Evolutionary conservation across 2,329 filamentous ascomycete species (phyloP).

Genomic region (Alternaria rosae): DNA sequence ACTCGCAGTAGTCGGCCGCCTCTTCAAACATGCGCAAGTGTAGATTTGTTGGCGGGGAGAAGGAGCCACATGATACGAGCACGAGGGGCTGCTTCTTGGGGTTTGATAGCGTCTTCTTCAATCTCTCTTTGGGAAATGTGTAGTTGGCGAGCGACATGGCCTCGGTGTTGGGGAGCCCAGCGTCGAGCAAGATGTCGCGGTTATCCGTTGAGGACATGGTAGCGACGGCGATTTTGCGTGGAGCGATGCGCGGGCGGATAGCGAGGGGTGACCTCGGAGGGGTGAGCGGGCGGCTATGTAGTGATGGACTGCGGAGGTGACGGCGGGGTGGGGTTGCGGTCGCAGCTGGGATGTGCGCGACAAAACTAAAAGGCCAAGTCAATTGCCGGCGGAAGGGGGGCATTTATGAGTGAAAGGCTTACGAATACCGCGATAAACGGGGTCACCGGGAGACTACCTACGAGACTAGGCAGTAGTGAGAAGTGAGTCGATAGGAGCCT

Average conservation of each 20-base stretch:
- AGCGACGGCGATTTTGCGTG: slow-evolving; percentile 1
- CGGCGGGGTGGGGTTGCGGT: slow-evolving; percentile 11
- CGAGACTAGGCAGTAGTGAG: slow-evolving; percentile 27
- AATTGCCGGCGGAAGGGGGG: slow-evolving; percentile 22
- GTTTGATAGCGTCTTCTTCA: slow-evolving; percentile 64
- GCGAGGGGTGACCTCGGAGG: slow-evolving; percentile 16
- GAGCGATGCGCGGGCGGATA: slow-evolving; percentile 8
- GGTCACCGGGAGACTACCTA: slow-evolving; percentile 19
- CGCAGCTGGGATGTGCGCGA: slow-evolving; percentile 3
- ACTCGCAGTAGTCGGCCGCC: slow-evolving; percentile 79
- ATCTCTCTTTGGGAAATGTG: slow-evolving; percentile 67
- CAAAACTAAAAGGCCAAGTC: slow-evolving; percentile 19
- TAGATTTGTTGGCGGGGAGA: slow-evolving; percentile 77
- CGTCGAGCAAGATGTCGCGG: slow-evolving; percentile 29
- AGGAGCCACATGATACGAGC: slow-evolving; percentile 73
- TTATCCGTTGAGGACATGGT: slow-evolving; percentile 36
- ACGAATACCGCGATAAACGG: slow-evolving; percentile 20
- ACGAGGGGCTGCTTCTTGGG: slow-evolving; percentile 68
- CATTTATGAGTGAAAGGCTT: slow-evolving; percentile 26
- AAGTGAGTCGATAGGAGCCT: slow-evolving; percentile 14
- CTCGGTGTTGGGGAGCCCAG: slow-evolving; percentile 34
- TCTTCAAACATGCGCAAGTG: slow-evolving; percentile 90
- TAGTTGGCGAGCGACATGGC: slow-evolving; percentile 58
- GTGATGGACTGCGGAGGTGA: slow-evolving; percentile 3
- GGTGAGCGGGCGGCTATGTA: slow-evolving; percentile 15